Evolutionary conservation across 1,284 basidiomycete species (phyloP), one percentile per base, ranked within the genome.

Genomic region (Boletellus sp.): DNA sequence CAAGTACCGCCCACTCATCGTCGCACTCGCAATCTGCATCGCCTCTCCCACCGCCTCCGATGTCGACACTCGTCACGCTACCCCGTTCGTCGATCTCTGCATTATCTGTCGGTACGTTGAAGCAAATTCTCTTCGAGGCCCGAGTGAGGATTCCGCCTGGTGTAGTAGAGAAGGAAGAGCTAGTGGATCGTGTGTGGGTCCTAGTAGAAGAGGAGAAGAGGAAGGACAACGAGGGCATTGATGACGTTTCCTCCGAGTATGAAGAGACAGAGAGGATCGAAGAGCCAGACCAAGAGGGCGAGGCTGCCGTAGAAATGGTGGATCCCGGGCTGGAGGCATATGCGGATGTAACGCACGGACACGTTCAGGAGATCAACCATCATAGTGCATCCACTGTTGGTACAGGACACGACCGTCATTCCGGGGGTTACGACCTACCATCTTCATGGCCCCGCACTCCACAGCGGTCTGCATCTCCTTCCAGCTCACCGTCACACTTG

Each of bases 81-180:
- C 69, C 79, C 1, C 67, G 74, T 4, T 77, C 78, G 8, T 74
- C 77, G 21, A 69, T 93, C n/a, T 66, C 74, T 1, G 69, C 75
- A 2, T 71, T 93, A 18, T 80, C 83, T 11, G 81, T 92, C 49
- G 74, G 80, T 16, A 74, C 77, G 26, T 75, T 93, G 47, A 93
- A 93, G 65, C 77, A 77, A 5, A 79, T 93, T n/a, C 69, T 93
- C 22, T 89, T 82, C 63, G 80, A 82, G 49, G 85, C 87, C 55
- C 85, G 86, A 50, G 86, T 89, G 22, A 73, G 82, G 39, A 65
- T 80, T 58, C 67, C 64, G 24, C 61, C 61, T 0, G 57, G 55
- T 30, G 71, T 86, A 3, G 71, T 87, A 18, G 85, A 89, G 72
- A 92, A 91, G 70, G 72, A 77, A 37, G 90, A 93, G 56, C 69